These are phyloP conservation scores for Ascocoryne sarcoides DNA, from an alignment of 2,329 filamentous ascomycete genomes.

Conservation along the genomic window DNA sequence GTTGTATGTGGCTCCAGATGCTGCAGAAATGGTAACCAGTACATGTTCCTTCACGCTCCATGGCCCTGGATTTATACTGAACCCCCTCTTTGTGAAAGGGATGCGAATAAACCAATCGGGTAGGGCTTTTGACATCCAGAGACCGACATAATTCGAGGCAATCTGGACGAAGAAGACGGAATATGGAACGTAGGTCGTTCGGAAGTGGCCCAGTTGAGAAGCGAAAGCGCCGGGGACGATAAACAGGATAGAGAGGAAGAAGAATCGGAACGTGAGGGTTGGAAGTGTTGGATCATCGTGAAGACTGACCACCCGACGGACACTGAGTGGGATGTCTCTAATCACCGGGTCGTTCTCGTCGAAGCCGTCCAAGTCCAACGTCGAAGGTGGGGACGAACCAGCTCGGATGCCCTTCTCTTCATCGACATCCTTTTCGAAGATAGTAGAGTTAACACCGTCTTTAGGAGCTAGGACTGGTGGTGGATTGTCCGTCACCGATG, in stretches of 20 bases:
- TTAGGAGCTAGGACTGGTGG: too few species aligned
- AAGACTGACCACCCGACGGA: conserved; percentile 2
- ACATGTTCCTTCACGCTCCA: conserved; percentile 26
- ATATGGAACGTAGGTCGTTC: conserved; percentile 3
- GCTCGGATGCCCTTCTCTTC: too few species aligned
- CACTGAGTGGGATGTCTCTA: conserved; percentile 1
- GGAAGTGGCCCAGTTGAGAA: conserved; percentile 1
- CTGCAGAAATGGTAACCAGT: conserved; percentile 36
- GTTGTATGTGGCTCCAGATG: conserved; percentile 44
- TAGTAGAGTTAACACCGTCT: too few species aligned
- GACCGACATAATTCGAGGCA: conserved; percentile 37
- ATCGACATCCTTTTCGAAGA: too few species aligned
- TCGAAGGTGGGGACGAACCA: too few species aligned
- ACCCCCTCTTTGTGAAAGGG: conserved; percentile 35
- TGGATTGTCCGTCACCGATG: too few species aligned
- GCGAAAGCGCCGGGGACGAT: conserved; percentile 2
- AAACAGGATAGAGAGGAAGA: not conserved
- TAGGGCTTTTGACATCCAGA: conserved; percentile 34
- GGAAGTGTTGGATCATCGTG: conserved; percentile 1
- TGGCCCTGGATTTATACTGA: conserved; percentile 24
- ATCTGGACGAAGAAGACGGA: conserved; percentile 7
- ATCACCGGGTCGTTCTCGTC: not conserved
- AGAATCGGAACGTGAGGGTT: conserved; percentile 1
- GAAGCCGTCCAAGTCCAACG: too few species aligned
- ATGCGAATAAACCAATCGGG: conserved; percentile 38